A percentile compares a stretch with the other conserved stretches of the same genome.
Conservation (phyloP, 768 basidiomycete genomes). For the Inosperma sp. region DNA sequence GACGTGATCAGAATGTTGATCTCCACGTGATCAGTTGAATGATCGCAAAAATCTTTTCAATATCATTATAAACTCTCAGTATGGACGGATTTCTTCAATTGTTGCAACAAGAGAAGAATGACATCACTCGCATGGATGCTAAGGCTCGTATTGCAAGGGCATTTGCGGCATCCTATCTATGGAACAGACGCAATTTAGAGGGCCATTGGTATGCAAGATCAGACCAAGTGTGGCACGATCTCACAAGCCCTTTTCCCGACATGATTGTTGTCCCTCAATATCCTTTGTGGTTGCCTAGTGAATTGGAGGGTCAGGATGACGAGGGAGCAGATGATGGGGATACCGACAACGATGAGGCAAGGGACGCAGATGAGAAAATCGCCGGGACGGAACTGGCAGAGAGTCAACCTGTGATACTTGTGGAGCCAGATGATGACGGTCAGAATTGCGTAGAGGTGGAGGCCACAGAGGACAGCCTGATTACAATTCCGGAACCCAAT, state of each 20-base stretch:
- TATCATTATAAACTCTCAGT: too few relatives aligned
- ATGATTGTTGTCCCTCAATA: neutral
- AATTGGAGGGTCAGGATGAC: neutral
- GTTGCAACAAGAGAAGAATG: constrained; percentile 2
- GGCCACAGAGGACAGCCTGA: neutral
- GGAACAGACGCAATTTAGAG: constrained; percentile 1
- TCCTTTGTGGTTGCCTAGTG: neutral
- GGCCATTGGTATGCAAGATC: constrained; percentile 2
- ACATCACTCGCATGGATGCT: neutral
- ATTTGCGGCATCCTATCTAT: constrained; percentile 2
- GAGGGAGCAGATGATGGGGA: neutral
- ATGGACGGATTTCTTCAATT: neutral
- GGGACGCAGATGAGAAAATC: neutral
- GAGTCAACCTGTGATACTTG: neutral
- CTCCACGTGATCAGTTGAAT: too few relatives aligned
- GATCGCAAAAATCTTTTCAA: too few relatives aligned
- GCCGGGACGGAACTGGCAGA: neutral
- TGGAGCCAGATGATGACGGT: neutral
- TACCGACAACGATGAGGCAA: neutral
- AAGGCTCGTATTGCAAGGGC: constrained; percentile 1
- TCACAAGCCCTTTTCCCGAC: neutral
- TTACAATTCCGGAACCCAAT: neutral
- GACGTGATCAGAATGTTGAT: too few relatives aligned
- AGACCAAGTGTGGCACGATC: constrained; percentile 1
- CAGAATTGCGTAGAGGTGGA: neutral